Evolutionary conservation across 768 basidiomycete genomes (phyloP), one percentile per base, ranked within the genome.

Genomic region (Lentinula boryana): DNA sequence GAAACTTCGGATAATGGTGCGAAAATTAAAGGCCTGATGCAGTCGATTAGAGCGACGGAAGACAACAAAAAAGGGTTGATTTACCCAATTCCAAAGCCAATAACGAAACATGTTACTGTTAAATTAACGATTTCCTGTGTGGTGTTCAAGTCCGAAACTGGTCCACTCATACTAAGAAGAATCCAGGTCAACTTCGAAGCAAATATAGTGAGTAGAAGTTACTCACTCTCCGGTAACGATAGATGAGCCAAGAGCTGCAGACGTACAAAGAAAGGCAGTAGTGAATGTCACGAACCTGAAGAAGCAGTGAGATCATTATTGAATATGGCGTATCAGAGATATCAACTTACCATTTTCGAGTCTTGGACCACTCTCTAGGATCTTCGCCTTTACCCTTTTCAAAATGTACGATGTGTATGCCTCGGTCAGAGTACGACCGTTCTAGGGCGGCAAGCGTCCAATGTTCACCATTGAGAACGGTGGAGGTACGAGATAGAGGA

Each of bases 201-300:
- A 61, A 41, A 59, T n/a, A 27, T 3, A 33, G 6, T 7, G 32
- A 49, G 51, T 13, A 12, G 33, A n/a, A 6, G 1, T 1, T 4
- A 72, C 76, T 48, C 57, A 78, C 75, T 76, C 74, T 71, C 74
- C 76, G 38, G 76, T 77, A 35, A 77, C 69, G 60, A 78, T 72
- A 5, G 76, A 76, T 61, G 73, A 75, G 4, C 74, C 76, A 2
- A 78, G 59, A 1, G 75, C 72, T 21, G 76, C 76, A 7, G 74
- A 70, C 27, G 74, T 64, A 61, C 76, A 76, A 12, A 78, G 67
- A 48, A 72, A 70, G 1, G 74, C 72, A 1, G 76, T 69, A 18
- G 71, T 64, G 18, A 70, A 56, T 1, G 75, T 77, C 21, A 76
- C 64, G 62, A 70, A 73, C 76, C 76, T 78, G 36, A 57, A 46